phyloP scores from a whole-genome alignment of 805 yeast species.

The Torulaspora delbrueckii region DNA sequence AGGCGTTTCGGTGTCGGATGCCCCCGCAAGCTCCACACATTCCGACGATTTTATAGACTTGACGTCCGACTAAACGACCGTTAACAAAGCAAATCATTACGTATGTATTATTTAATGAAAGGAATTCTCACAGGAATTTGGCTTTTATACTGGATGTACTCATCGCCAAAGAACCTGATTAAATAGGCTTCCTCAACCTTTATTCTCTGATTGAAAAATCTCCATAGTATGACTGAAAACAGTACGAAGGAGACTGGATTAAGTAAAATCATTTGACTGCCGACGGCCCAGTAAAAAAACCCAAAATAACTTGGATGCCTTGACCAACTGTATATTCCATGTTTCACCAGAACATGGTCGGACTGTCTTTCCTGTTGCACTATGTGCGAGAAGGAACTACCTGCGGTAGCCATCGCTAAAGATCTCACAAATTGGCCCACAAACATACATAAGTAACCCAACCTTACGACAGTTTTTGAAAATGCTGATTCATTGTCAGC shows the following conservation, averaged over 20 bases:
- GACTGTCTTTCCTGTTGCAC: slow-evolving; percentile 49
- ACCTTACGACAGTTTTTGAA: slow-evolving; percentile 16
- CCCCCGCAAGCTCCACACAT: slow-evolving; percentile 2
- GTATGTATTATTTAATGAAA: slow-evolving; percentile 37
- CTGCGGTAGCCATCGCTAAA: slow-evolving; percentile 82
- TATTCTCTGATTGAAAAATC: slow-evolving; percentile 67
- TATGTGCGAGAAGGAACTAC: slow-evolving; percentile 77
- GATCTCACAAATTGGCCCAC: slow-evolving; percentile 68
- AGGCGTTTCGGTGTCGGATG: slow-evolving; percentile 9
- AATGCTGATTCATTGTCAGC: slow-evolving; percentile 2
- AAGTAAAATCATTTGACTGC: slow-evolving; percentile 65
- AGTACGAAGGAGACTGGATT: slow-evolving; percentile 56
- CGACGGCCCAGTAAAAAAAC: slow-evolving; percentile 89
- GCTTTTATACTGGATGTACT: slow-evolving; percentile 51
- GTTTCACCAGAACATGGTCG: slow-evolving; percentile 64
- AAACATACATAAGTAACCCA: slow-evolving; percentile 46
- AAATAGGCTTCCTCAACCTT: slow-evolving; percentile 63
- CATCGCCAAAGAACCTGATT: slow-evolving; percentile 63
- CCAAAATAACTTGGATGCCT: slow-evolving; percentile 94
- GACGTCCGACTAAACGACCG: slow-evolving; percentile 21
- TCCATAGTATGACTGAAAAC: slow-evolving; percentile 56
- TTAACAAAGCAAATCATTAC: neutral
- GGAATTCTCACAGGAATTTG: slow-evolving; percentile 61
- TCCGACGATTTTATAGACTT: slow-evolving; percentile 24
- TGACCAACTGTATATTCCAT: slow-evolving; percentile 60